A percentile compares a stretch with the other conserved stretches of the same genome.
These are phyloP conservation scores for Leishmania arabica DNA, from an alignment of 208 protist genomes.

Conservation along the genomic window DNA sequence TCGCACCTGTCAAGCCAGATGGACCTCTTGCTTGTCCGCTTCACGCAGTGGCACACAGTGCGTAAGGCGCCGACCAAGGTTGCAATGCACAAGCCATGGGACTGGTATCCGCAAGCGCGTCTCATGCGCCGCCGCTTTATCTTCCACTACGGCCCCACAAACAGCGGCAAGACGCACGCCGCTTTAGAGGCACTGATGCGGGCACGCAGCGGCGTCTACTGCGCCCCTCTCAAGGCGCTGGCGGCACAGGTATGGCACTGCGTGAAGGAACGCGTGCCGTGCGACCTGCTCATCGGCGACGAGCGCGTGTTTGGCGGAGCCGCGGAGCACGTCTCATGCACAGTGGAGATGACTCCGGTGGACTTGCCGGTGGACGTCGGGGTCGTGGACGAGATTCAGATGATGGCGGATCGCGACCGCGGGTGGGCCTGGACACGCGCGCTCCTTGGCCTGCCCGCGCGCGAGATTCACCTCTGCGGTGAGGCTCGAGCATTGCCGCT, in stretches of 20 bases:
- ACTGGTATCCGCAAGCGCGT: constrained; percentile 86
- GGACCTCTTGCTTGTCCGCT: constrained; percentile 36
- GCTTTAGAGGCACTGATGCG: constrained; percentile 68
- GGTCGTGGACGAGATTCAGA: constrained; percentile 96
- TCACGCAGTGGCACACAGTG: constrained; percentile 68
- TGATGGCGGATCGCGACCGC: constrained; percentile 89
- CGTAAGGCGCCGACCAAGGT: constrained; percentile 57
- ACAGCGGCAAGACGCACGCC: constrained; percentile 95
- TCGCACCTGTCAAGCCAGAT: constrained; percentile 27
- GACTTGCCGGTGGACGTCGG: constrained; percentile 83
- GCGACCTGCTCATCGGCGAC: constrained; percentile 94
- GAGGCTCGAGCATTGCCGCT: constrained; percentile 76
- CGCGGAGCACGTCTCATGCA: constrained; percentile 89
- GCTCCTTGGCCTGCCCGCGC: constrained; percentile 88
- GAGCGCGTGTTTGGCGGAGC: constrained; percentile 74
- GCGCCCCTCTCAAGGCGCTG: constrained; percentile 94
- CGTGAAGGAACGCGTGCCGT: constrained; percentile 78
- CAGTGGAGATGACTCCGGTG: constrained; percentile 90
- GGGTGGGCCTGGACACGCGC: constrained; percentile 96
- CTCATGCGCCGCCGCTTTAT: constrained; percentile 76
- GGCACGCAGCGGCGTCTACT: constrained; percentile 90
- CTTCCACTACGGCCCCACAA: constrained; percentile 94
- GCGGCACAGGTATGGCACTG: constrained; percentile 92
- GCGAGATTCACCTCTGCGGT: constrained; percentile 93
- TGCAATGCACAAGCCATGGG: constrained; percentile 73